Evolutionary conservation across 257 asterid genomes (phyloP).

Genomic region (Salvia miltiorrhiza): DNA sequence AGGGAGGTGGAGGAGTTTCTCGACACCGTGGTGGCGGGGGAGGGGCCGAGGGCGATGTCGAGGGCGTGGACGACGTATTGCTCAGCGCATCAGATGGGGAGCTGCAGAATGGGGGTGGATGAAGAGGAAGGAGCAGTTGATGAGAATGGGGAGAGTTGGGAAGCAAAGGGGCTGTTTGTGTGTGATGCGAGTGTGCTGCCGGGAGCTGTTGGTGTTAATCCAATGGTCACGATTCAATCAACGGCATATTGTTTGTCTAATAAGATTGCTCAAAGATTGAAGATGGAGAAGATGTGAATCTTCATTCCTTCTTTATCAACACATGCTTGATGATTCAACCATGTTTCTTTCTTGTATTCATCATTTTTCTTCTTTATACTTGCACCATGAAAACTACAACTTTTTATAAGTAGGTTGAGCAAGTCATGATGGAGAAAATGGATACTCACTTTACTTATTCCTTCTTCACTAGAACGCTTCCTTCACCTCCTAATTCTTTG

Average conservation of each 20-base stretch:
- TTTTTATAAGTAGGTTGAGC: no score
- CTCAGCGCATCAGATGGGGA: constrained; percentile 95
- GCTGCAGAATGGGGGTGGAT: constrained; percentile 72
- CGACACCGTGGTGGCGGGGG: constrained; percentile 43
- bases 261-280: constrained; percentile 44
- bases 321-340: no score
- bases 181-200: constrained; percentile 89
- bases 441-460: no score
- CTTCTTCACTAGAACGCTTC: no score
- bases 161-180: constrained; percentile 72
- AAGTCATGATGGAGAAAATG: no score
- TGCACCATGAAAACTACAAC: no score
- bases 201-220: constrained; percentile 79
- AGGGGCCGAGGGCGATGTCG: constrained; percentile 57
- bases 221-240: constrained; percentile 84
- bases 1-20: constrained; percentile 54
- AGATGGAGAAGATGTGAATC: constrained; percentile 23
- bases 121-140: constrained; percentile 68
- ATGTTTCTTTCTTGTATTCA: no score
- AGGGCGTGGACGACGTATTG: constrained; percentile 57
- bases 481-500: no score
- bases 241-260: constrained; percentile 63
- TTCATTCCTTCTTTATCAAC: no score
- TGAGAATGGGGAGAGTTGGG: constrained; percentile 91
- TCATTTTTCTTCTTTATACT: no score